Conservation (phyloP, 148 eudicot species). For the Fallopia convolvulus region DNA sequence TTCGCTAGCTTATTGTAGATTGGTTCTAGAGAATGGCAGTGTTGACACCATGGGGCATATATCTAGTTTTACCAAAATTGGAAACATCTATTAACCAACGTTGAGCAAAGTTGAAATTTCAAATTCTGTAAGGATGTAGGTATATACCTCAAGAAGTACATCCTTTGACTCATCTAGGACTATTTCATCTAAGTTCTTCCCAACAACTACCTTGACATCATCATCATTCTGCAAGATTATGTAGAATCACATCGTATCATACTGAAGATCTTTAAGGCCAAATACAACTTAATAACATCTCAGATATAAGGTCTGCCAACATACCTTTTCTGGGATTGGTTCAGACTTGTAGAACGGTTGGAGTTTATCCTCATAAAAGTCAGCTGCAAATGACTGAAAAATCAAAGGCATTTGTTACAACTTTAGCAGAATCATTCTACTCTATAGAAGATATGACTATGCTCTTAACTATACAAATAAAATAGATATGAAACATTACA, state of each 20-base stretch:
- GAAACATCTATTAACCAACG: background rate
- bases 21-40: conserved; percentile 41
- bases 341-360: conserved; percentile 78
- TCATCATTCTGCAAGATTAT: conserved; percentile 46
- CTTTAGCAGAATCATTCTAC: background rate
- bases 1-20: conserved; percentile 38
- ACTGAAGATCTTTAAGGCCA: background rate
- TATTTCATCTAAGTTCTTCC: conserved; percentile 66
- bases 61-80: conserved; percentile 20
- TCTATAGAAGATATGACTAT: background rate
- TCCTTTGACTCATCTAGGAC: conserved; percentile 61
- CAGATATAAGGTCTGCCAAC: conserved; percentile 13
- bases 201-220: conserved; percentile 78
- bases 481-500: background rate
- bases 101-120: background rate
- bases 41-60: conserved; percentile 55
- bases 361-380: conserved; percentile 63
- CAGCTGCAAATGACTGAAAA: conserved; percentile 55
- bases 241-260: background rate
- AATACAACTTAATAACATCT: background rate
- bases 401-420: background rate
- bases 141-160: conserved; percentile 52
- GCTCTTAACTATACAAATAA: background rate
- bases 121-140: background rate
- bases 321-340: conserved; percentile 71